phyloP scores from a whole-genome alignment of 169 alveolate species.

The Plasmodium yoelii region DNA sequence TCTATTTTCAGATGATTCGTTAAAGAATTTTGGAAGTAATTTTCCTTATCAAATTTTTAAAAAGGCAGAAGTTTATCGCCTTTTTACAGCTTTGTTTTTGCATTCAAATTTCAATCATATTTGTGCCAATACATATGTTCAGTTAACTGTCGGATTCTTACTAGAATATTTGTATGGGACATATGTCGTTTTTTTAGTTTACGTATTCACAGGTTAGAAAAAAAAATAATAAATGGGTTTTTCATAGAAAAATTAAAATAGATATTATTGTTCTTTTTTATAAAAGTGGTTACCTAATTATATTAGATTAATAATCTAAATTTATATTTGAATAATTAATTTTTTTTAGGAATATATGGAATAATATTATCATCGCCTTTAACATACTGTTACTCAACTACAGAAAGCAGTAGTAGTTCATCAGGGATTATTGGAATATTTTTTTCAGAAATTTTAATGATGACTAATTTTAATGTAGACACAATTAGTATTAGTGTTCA shows the following conservation, averaged over 20 bases:
- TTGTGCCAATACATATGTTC: conserved; percentile 78
- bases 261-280: neutral
- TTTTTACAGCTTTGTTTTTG: conserved; percentile 62
- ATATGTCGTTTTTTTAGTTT: conserved; percentile 72
- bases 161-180: conserved; percentile 76
- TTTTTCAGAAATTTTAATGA: conserved; percentile 76
- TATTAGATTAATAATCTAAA: neutral
- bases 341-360: conserved; percentile 72
- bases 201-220: conserved; percentile 68
- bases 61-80: conserved; percentile 75
- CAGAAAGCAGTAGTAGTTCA: conserved; percentile 77
- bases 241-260: neutral
- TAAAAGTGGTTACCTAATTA: neutral
- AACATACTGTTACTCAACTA: conserved; percentile 75
- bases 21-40: conserved; percentile 75
- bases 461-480: conserved; percentile 78
- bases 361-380: conserved; percentile 69
- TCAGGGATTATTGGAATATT: conserved; percentile 76
- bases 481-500: conserved; percentile 76
- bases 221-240: neutral
- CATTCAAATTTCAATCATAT: conserved; percentile 77
- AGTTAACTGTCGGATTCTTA: conserved; percentile 74
- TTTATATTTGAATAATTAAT: neutral
- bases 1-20: conserved; percentile 57
- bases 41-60: conserved; percentile 63